These are phyloP conservation scores for Agaricales sp. DNA, from an alignment of 1,284 basidiomycete species.

Conservation along the genomic window DNA sequence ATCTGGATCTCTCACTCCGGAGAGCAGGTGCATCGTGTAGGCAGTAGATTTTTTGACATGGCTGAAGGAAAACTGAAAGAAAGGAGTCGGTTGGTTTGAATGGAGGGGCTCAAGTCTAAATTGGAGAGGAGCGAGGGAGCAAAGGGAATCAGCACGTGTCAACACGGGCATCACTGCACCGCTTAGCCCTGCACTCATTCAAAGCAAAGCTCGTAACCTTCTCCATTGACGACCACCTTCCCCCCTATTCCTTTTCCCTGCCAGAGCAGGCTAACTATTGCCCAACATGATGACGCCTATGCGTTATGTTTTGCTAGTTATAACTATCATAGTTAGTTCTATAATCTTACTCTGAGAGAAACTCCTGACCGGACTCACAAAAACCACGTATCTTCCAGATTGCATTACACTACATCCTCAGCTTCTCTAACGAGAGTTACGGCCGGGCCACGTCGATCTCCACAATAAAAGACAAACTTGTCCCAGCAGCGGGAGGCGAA, in stretches of 20 bases:
- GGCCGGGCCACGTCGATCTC: conserved; percentile 53
- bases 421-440: conserved; percentile 62
- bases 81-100: conserved; percentile 16
- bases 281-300: conserved; percentile 15
- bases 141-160: too few species aligned
- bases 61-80: conserved; percentile 37
- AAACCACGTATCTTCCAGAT: conserved; percentile 30
- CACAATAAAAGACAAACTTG: conserved; percentile 36
- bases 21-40: conserved; percentile 67
- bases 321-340: conserved; percentile 9
- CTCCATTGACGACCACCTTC: background rate
- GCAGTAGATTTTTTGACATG: conserved; percentile 55
- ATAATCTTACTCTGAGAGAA: background rate
- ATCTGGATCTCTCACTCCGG: conserved; percentile 85
- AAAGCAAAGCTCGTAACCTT: background rate
- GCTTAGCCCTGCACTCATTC: background rate
- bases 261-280: background rate
- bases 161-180: background rate
- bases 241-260: background rate
- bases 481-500: conserved; percentile 15
- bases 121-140: background rate
- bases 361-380: background rate
- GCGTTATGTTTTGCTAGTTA: conserved; percentile 14
- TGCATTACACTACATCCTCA: conserved; percentile 61
- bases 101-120: background rate